phyloP scores from a whole-genome alignment of 192 early-diverging fungal genomes.

The Entophlyctis luteolus region DNA sequence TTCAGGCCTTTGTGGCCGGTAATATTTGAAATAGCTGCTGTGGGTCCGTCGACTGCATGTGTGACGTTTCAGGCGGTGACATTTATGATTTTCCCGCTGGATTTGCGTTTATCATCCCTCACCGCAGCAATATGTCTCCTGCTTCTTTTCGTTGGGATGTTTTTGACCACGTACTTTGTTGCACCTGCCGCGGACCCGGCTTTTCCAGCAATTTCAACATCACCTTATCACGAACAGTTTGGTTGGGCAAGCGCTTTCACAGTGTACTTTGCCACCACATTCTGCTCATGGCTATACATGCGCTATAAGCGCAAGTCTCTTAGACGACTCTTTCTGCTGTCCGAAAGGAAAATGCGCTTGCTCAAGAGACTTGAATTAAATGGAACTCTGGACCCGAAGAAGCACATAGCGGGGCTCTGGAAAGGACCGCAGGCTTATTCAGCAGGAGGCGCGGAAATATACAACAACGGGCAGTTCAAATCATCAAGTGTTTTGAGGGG shows the following conservation, averaged over 20 bases:
- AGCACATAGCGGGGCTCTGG: background rate
- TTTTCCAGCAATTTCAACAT: background rate
- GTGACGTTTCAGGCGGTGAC: conserved; percentile 13
- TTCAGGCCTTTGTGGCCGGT: conserved; percentile 4
- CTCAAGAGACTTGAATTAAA: background rate
- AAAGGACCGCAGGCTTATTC: background rate
- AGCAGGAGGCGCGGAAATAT: background rate
- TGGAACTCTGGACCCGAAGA: background rate
- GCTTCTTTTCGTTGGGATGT: background rate
- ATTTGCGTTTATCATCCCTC: background rate
- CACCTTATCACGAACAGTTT: background rate
- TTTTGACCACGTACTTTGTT: background rate
- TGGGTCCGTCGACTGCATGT: conserved; percentile 6
- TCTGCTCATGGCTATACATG: background rate
- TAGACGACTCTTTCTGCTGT: background rate
- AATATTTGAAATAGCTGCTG: background rate
- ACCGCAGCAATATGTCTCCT: background rate
- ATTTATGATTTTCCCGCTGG: conserved; percentile 11
- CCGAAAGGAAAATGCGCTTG: background rate
- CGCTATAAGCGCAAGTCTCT: background rate
- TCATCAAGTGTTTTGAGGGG: too few relatives aligned
- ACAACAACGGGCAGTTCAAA: too few relatives aligned
- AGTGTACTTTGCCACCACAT: background rate
- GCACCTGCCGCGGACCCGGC: background rate
- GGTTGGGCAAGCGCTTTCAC: conserved; percentile 6